A percentile compares a stretch with the other conserved stretches of the same genome.
These are phyloP conservation scores for Citrus medica DNA, from an alignment of 345 rosid species.

Conservation along the genomic window DNA sequence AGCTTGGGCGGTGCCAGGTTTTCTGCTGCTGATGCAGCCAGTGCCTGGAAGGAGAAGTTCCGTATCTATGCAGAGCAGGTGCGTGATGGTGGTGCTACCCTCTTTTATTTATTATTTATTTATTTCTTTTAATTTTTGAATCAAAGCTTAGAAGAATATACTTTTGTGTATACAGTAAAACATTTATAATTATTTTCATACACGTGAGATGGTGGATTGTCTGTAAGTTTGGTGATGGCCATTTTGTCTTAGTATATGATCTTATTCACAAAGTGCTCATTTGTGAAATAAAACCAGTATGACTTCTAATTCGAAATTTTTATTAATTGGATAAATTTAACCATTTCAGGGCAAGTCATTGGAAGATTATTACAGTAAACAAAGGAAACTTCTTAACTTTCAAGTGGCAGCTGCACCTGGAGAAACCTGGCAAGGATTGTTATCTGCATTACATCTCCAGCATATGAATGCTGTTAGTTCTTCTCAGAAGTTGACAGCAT, in stretches of 20 bases:
- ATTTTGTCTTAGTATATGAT: background rate
- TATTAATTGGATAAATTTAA: background rate
- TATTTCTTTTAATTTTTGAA: background rate
- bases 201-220: background rate
- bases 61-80: slow-evolving; percentile 59
- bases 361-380: slow-evolving; percentile 82
- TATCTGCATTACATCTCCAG: slow-evolving; percentile 77
- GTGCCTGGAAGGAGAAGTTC: slow-evolving; percentile 44
- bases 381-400: slow-evolving; percentile 75
- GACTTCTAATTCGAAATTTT: background rate
- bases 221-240: background rate
- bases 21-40: slow-evolving; percentile 32
- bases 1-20: slow-evolving; percentile 26
- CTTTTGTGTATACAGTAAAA: background rate
- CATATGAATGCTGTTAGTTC: slow-evolving; percentile 39
- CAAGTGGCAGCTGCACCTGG: slow-evolving; percentile 59
- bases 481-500: slow-evolving; percentile 56
- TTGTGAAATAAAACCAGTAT: background rate
- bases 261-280: background rate
- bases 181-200: background rate
- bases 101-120: background rate
- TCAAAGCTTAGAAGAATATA: background rate
- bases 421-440: slow-evolving; percentile 83
- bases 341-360: slow-evolving; percentile 57
- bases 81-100: background rate